These are phyloP conservation scores for Isatis tinctoria DNA, from an alignment of 345 rosid genomes.

Conservation along the genomic window DNA sequence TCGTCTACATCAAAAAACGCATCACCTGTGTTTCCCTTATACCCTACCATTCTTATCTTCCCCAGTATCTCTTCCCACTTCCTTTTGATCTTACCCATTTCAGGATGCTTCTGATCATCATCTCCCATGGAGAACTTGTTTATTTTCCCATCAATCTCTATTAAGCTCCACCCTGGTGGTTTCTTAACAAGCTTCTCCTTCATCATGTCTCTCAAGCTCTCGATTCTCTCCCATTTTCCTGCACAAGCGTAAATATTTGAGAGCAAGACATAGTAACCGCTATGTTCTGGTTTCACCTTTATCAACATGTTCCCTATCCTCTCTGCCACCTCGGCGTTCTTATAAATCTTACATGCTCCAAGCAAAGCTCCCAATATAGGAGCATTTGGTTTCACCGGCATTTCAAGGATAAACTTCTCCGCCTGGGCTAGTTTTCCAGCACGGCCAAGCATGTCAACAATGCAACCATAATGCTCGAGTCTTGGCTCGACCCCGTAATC, in stretches of 20 bases:
- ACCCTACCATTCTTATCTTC: slow-evolving; percentile 54
- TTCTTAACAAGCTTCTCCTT: slow-evolving; percentile 62
- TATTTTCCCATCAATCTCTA: slow-evolving; percentile 54
- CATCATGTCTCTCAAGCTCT: slow-evolving; percentile 50
- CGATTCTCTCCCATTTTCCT: slow-evolving; percentile 53
- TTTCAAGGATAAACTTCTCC: slow-evolving; percentile 51
- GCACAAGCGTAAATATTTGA: slow-evolving; percentile 66
- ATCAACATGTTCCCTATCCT: slow-evolving; percentile 54
- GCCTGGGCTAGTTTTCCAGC: slow-evolving; percentile 69
- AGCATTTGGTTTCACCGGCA: slow-evolving; percentile 67
- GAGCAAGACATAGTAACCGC: slow-evolving; percentile 71
- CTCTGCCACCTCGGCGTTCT: slow-evolving; percentile 53
- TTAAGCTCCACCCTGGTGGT: slow-evolving; percentile 50
- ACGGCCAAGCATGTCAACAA: slow-evolving; percentile 73
- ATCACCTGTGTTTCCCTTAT: slow-evolving; percentile 47
- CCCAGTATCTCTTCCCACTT: slow-evolving; percentile 59
- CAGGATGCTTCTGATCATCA: slow-evolving; percentile 42
- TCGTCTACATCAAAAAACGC: slow-evolving; percentile 68
- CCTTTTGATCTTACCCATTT: slow-evolving; percentile 49
- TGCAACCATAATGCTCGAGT: slow-evolving; percentile 77
- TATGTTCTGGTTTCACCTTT: slow-evolving; percentile 56
- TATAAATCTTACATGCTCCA: slow-evolving; percentile 74
- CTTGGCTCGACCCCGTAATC: slow-evolving; percentile 49
- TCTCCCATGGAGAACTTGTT: slow-evolving; percentile 60
- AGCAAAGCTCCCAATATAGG: slow-evolving; percentile 74